These are phyloP conservation scores for Daldinia caldariorum DNA, from an alignment of 495 filamentous ascomycete species.

Conservation along the genomic window DNA sequence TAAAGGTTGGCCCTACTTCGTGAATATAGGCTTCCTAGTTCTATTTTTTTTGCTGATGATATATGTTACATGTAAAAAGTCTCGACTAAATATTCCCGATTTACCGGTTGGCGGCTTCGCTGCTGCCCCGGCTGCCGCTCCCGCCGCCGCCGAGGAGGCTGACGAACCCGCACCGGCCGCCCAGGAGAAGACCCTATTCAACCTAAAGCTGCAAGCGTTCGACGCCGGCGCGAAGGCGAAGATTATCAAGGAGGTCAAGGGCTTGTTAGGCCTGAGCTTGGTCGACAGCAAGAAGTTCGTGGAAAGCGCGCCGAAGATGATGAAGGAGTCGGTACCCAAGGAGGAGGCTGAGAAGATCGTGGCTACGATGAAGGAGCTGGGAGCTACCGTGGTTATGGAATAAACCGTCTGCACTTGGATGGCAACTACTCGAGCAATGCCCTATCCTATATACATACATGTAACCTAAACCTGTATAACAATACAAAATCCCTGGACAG, in stretches of 20 bases:
- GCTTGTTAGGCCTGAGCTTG: conserved; percentile 90
- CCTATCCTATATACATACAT: conserved; percentile 51
- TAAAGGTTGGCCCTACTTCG: conserved; percentile 70
- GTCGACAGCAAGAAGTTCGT: conserved; percentile 99
- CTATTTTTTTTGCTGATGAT: conserved; percentile 30
- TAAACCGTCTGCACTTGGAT: conserved; percentile 57
- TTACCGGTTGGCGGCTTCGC: conserved; percentile 89
- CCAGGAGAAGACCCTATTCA: conserved; percentile 97
- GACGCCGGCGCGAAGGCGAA: conserved; percentile 92
- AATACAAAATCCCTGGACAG: conserved; percentile 31
- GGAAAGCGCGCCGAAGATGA: conserved; percentile 93
- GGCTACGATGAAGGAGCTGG: conserved; percentile 89
- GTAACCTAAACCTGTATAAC: conserved; percentile 48
- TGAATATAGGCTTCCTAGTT: not conserved
- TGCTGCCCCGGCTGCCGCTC: conserved; percentile 61
- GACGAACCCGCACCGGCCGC: conserved; percentile 89
- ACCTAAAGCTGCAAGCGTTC: conserved; percentile 87
- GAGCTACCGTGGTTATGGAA: conserved; percentile 89
- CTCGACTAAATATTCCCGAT: conserved; percentile 97
- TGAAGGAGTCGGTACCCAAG: conserved; percentile 98
- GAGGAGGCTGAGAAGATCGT: conserved; percentile 99
- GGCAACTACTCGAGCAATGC: conserved; percentile 16
- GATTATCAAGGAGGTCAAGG: conserved; percentile 99
- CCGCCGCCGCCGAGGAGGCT: conserved; percentile 71
- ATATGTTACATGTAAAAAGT: conserved; percentile 60